Conservation (phyloP, 2,329 filamentous ascomycete species). For the Penicillium sp. region DNA sequence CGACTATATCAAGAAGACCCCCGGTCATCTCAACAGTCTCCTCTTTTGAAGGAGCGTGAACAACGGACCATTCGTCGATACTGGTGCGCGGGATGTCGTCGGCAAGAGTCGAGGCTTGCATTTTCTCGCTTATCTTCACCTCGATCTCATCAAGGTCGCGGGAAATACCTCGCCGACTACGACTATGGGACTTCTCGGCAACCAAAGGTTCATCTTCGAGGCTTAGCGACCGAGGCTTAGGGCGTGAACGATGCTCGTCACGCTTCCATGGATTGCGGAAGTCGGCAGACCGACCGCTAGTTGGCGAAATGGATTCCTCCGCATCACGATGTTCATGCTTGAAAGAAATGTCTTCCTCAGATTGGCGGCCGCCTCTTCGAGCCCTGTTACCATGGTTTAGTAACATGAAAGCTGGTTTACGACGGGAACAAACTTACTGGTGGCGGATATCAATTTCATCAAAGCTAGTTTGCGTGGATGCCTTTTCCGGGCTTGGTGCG, state of each 20-base stretch:
- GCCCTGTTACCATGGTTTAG: constrained; percentile 4
- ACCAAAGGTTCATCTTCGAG: constrained; percentile 2
- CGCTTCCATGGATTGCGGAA: constrained; percentile 19
- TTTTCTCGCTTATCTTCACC: constrained; percentile 4
- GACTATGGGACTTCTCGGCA: constrained; percentile 1
- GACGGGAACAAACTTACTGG: constrained; percentile 39
- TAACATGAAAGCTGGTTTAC: neutral
- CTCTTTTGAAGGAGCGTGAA: constrained; percentile 65
- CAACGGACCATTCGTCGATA: constrained; percentile 75
- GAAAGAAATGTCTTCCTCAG: constrained; percentile 29
- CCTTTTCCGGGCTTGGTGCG: constrained; percentile 28
- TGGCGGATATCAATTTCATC: constrained; percentile 58
- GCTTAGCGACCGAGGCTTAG: constrained; percentile 1
- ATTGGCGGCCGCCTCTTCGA: constrained; percentile 25
- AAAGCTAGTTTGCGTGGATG: constrained; percentile 39
- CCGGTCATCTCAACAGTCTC: constrained; percentile 22
- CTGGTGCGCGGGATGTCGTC: constrained; percentile 62
- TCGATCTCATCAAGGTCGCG: constrained; percentile 7
- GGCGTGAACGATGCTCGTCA: neutral
- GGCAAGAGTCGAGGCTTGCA: constrained; percentile 36
- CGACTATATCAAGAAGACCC: constrained; percentile 19
- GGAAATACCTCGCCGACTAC: neutral
- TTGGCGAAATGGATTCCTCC: constrained; percentile 40
- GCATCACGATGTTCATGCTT: constrained; percentile 35
- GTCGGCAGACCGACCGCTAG: constrained; percentile 27